Percentiles rank a stretch among this genome's conserved stretches.
phyloP scores from a whole-genome alignment of 345 rosid genomes.

The Salix suchowensis region DNA sequence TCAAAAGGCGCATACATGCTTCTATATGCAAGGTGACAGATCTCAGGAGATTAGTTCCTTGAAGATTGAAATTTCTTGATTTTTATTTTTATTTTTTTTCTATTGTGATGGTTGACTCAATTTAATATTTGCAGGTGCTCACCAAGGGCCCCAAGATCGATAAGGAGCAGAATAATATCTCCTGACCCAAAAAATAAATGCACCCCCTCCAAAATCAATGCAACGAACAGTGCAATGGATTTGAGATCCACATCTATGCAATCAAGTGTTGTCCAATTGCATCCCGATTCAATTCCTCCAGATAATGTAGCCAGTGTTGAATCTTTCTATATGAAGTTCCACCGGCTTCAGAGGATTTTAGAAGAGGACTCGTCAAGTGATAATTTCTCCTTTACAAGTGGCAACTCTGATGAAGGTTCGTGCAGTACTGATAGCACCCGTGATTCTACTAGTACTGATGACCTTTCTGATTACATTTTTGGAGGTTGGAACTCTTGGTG shows the following conservation, averaged over 20 bases:
- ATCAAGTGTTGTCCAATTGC: constrained; percentile 18
- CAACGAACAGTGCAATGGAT: constrained; percentile 17
- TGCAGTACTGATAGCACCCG: constrained; percentile 79
- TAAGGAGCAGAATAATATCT: constrained; percentile 35
- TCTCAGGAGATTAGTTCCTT: constrained; percentile 3
- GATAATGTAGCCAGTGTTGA: constrained; percentile 45
- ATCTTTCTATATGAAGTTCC: constrained; percentile 58
- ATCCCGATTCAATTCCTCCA: constrained; percentile 30
- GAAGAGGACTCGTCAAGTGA: constrained; percentile 89
- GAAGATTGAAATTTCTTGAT: background rate
- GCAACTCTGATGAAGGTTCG: constrained; percentile 82
- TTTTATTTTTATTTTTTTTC: background rate
- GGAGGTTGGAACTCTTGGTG: constrained; percentile 55
- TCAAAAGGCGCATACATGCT: constrained; percentile 80
- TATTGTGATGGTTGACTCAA: constrained; percentile 10
- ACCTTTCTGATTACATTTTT: constrained; percentile 60
- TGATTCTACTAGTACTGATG: constrained; percentile 65
- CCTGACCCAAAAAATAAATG: constrained; percentile 27
- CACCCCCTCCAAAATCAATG: constrained; percentile 17
- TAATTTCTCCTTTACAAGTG: constrained; percentile 71
- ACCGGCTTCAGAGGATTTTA: constrained; percentile 51
- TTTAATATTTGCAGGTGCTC: constrained; percentile 52
- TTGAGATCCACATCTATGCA: constrained; percentile 31
- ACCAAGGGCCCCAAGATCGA: constrained; percentile 59
- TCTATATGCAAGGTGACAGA: constrained; percentile 72